Evolutionary conservation across 306 rosid species (phyloP).

Genomic region (Vicia faba): DNA sequence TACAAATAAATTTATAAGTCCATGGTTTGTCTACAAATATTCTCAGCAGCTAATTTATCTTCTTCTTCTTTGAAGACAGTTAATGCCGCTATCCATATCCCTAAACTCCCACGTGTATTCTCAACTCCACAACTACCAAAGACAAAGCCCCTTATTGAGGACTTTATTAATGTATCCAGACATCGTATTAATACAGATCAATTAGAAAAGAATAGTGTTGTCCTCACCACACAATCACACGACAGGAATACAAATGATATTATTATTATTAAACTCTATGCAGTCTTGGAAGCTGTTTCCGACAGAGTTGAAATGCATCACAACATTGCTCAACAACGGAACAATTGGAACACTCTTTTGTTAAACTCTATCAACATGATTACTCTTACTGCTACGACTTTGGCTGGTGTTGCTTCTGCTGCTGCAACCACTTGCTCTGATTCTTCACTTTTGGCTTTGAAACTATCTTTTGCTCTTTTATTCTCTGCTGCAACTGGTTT

Average conservation of each 20-base stretch:
- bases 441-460: too few species aligned
- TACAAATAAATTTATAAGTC: neutral
- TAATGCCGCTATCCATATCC: slow-evolving; percentile 10
- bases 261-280: too few species aligned
- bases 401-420: too few species aligned
- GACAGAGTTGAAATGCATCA: too few species aligned
- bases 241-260: neutral
- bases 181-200: neutral
- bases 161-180: neutral
- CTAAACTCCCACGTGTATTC: neutral
- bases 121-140: slow-evolving; percentile 18
- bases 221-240: neutral
- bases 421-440: too few species aligned
- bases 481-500: too few species aligned
- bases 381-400: too few species aligned
- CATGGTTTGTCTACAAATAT: slow-evolving; percentile 16
- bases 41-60: slow-evolving; percentile 11
- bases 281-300: too few species aligned
- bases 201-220: neutral
- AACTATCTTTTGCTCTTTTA: too few species aligned
- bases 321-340: too few species aligned
- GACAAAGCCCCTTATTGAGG: neutral
- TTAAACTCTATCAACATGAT: too few species aligned
- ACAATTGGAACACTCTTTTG: too few species aligned
- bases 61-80: slow-evolving; percentile 23